phyloP scores from a whole-genome alignment of 1,284 basidiomycete genomes.

The Athelia sp. region DNA sequence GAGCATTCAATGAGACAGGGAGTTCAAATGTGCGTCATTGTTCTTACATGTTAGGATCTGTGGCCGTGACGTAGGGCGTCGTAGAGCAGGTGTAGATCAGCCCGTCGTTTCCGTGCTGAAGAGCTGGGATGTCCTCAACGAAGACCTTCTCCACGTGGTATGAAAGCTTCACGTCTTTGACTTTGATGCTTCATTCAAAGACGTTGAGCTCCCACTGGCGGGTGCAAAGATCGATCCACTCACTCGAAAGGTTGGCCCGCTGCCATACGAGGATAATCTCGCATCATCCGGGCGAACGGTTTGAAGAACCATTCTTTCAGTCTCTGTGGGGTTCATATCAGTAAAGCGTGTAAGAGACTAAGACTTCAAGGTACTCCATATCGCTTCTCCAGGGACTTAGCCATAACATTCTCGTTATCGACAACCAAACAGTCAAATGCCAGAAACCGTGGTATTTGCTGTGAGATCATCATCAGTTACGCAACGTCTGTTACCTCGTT shows the following conservation, averaged over 20 bases:
- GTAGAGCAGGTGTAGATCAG: constrained; percentile 95
- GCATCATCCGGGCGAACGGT: constrained; percentile 73
- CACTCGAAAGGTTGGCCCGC: constrained; percentile 81
- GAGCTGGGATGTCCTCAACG: constrained; percentile 75
- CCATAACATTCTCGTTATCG: constrained; percentile 85
- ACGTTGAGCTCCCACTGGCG: constrained; percentile 5
- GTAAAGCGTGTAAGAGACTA: background rate
- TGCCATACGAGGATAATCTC: constrained; percentile 62
- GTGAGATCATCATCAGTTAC: constrained; percentile 10
- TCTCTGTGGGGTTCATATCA: constrained; percentile 46
- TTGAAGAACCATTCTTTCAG: constrained; percentile 80
- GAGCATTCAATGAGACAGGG: constrained; percentile 6
- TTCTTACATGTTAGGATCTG: constrained; percentile 89
- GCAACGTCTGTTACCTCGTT: constrained; percentile 2
- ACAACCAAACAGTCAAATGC: constrained; percentile 94
- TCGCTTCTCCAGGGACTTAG: constrained; percentile 76
- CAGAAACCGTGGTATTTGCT: constrained; percentile 81
- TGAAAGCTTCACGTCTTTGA: constrained; percentile 88
- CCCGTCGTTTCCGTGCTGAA: constrained; percentile 94
- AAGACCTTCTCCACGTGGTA: constrained; percentile 89
- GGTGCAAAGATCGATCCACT: constrained; percentile 24
- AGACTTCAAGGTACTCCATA: constrained; percentile 78
- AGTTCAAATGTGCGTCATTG: constrained; percentile 8
- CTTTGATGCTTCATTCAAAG: constrained; percentile 59
- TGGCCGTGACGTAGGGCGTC: constrained; percentile 84